These are phyloP conservation scores for Verticillium klebahnii DNA, from an alignment of 2,329 filamentous ascomycete genomes.

Conservation along the genomic window DNA sequence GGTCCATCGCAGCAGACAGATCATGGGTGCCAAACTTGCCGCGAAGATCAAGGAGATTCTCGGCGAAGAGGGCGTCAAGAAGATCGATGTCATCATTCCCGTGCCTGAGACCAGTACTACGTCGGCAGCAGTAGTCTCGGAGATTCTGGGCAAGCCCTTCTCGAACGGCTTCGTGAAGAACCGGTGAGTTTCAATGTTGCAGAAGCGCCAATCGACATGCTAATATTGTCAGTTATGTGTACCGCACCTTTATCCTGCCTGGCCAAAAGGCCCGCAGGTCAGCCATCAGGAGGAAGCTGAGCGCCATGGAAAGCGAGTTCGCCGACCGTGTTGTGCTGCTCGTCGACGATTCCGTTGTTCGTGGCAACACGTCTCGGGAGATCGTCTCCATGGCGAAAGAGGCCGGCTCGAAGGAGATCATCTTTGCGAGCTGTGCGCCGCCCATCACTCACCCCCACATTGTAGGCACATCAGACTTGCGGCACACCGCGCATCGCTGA, in stretches of 20 bases:
- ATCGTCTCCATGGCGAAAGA: slow-evolving; percentile 68
- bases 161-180: slow-evolving; percentile 73
- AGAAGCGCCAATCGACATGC: too few species aligned
- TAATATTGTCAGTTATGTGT: background rate
- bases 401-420: slow-evolving; percentile 74
- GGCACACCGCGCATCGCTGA: too few species aligned
- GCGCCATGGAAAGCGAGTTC: slow-evolving; percentile 82
- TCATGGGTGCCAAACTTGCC: slow-evolving; percentile 81
- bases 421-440: slow-evolving; percentile 78
- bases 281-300: slow-evolving; percentile 84
- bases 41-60: slow-evolving; percentile 65
- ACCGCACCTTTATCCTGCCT: slow-evolving; percentile 29
- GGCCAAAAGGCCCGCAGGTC: slow-evolving; percentile 77
- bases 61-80: slow-evolving; percentile 62
- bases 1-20: slow-evolving; percentile 76
- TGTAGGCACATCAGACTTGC: slow-evolving; percentile 43
- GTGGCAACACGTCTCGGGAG: slow-evolving; percentile 70
- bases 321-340: slow-evolving; percentile 72
- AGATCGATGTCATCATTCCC: slow-evolving; percentile 81
- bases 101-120: slow-evolving; percentile 42
- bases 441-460: slow-evolving; percentile 84
- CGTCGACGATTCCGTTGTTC: slow-evolving; percentile 86
- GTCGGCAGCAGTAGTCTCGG: too few species aligned
- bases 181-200: slow-evolving; percentile 63
- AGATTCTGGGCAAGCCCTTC: slow-evolving; percentile 64